These are phyloP conservation scores for Phaffia australis DNA, from an alignment of 768 basidiomycete genomes.

Conservation along the genomic window DNA sequence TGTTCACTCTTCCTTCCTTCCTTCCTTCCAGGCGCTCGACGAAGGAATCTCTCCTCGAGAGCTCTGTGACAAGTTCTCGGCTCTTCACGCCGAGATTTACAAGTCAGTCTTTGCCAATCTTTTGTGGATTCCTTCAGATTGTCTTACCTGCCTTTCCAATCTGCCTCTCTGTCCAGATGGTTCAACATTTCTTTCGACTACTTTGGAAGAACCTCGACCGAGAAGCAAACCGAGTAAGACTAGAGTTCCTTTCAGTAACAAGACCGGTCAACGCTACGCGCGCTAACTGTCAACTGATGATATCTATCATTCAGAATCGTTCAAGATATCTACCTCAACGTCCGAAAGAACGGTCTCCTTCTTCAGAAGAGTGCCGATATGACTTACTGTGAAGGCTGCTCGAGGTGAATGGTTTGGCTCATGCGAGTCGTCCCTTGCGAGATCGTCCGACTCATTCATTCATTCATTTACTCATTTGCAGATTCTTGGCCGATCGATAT, in stretches of 20 bases:
- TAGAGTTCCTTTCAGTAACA: not conserved
- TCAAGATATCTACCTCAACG: constrained; percentile 76
- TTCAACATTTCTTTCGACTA: constrained; percentile 95
- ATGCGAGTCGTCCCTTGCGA: not conserved
- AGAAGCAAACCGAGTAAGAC: constrained; percentile 71
- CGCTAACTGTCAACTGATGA: not conserved
- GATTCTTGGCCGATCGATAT: constrained; percentile 88
- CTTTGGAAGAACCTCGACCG: constrained; percentile 90
- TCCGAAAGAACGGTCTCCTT: constrained; percentile 64
- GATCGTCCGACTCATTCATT: not conserved
- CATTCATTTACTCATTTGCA: constrained; percentile 39
- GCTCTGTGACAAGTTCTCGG: constrained; percentile 81
- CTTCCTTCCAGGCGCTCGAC: constrained; percentile 32
- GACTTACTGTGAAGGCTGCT: constrained; percentile 86
- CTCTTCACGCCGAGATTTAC: constrained; percentile 81
- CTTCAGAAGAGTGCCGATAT: constrained; percentile 79
- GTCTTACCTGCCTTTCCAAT: not conserved
- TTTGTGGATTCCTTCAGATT: not conserved
- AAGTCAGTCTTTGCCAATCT: constrained; percentile 37
- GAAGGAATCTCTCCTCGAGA: constrained; percentile 38
- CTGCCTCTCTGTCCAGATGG: constrained; percentile 45
- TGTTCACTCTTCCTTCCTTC: not conserved
- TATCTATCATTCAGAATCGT: constrained; percentile 52
- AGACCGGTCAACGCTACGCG: not conserved
- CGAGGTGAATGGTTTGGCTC: constrained; percentile 47